Conservation (phyloP, 331 rosid species). For the Phaseolus coccineus region DNA sequence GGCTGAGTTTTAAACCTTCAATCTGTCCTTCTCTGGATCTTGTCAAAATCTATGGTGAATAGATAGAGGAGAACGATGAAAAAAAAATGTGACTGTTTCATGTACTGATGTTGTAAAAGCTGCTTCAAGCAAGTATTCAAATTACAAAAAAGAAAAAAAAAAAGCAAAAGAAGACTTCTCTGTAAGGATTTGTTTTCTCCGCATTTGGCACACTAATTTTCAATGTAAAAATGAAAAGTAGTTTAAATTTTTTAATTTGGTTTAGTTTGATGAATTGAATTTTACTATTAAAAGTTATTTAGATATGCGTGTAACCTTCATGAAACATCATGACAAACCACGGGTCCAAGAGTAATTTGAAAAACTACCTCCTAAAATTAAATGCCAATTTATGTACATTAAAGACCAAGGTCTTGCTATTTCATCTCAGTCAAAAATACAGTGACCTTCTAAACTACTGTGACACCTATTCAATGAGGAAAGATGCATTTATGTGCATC, state of each 20-base stretch:
- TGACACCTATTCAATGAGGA: constrained; percentile 12
- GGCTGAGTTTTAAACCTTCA: constrained; percentile 54
- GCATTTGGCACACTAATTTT: neutral
- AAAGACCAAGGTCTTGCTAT: constrained; percentile 1
- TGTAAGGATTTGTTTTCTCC: neutral
- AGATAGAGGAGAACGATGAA: constrained; percentile 40
- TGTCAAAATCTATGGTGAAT: constrained; percentile 39
- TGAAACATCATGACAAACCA: neutral
- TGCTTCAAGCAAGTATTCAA: constrained; percentile 36
- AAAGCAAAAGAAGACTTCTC: neutral
- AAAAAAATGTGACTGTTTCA: constrained; percentile 33
- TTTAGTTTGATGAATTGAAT: neutral
- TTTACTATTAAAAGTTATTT: neutral
- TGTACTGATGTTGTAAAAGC: constrained; percentile 43
- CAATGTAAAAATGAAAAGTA: no score
- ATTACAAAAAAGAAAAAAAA: constrained; percentile 15
- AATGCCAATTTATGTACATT: neutral
- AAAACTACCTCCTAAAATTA: neutral
- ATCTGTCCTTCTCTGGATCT: constrained; percentile 34
- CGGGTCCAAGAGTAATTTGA: neutral
- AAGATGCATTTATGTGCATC: neutral
- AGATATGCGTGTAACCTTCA: neutral
- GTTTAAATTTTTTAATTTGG: neutral
- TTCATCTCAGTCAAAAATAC: constrained; percentile 17
- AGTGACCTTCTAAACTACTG: neutral